Base-by-base conservation (phyloP, 1,284 basidiomycete genomes). In the Ceratobasidium sp. region DNA sequence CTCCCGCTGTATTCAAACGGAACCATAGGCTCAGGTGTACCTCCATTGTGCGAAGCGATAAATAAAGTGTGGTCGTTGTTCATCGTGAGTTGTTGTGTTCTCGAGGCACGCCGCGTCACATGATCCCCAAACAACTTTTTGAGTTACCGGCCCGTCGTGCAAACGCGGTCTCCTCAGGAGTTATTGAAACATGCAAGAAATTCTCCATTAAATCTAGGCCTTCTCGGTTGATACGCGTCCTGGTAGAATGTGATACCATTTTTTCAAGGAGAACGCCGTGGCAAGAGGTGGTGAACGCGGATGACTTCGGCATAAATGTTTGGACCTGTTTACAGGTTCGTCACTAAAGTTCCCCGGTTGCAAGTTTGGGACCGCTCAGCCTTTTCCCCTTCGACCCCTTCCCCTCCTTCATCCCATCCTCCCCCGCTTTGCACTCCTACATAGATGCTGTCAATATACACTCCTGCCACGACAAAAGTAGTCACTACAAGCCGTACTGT, bases 31-130 rank as follows among this genome's bases (percentile, higher is more conserved):
- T 47, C 45, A 8, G 57, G 57, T 2, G 69, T 48, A 14, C 27
- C 33, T 2, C 41, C 69, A 72, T 72, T 72, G 69, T 72, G 69
- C 5, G 69, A 45, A 8, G 69, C 45, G 36, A 72, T 72, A 33
- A 24, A 72, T 45, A 72, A 29, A 4, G 57, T 62, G 69, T 47
- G 69, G 69, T 72, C 57, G 57, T 72, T 22, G 66, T 59, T 31
- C 66, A 71, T 71, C 19, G 11, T 41, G 53, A 19, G 51, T 24
- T 22, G 14, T 48, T 29, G 63, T 24, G 56, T 8, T 24, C 7
- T n/a, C 2, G 33, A 5, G 36, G 19, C 4, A 54, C 7, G 51
- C 17, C 45, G 41, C 36, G 66, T 71, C 66, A 71, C 66, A 50
- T 71, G 66, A 71, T 51, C 33, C 45, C 22, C 41, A 59, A 50